Base-by-base conservation (phyloP, 768 basidiomycete genomes). In the Mycena belliarum region DNA sequence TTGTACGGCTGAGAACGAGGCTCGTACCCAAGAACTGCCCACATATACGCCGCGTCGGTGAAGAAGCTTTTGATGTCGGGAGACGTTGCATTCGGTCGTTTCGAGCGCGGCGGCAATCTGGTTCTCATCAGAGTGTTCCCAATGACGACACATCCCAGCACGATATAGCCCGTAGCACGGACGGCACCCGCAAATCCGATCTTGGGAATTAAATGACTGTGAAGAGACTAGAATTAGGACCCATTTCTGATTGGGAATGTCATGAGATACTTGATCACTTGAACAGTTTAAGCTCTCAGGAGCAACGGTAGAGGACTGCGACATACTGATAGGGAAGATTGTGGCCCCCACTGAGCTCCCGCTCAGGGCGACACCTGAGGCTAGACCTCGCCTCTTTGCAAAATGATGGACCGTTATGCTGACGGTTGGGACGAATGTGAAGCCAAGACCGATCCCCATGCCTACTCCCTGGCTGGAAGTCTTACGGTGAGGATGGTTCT, bases 351-450 rank as follows among this genome's bases (percentile, higher is more conserved):
- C 29, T 32, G 29, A 32, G 29, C 29, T 32, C 12, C 29, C 29
- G 29, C 7, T 32, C 6, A 32, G 29, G 50, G 73, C 73, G 41
- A 83, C 64, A 10, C 81, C 79, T 63, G 80, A 77, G 7, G 79
- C 78, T 5, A 78, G 59, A 4, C 77, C 66, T 24, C 79, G 70
- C 15, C 72, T 68, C 45, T 66, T 68, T 20, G 66, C 55, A 54
- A 82, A 82, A 66, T 80, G 76, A 38, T 79, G 78, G 2, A 49
- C 47, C 16, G 47, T 26, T 28, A 60, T 60, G 3, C 75, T 74
- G 11, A 80, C 58, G 1, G 76, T 69, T 3, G 80, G 81, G 26
- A 75, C 65, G 57, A 74, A 78, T 23, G 73, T 67, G 37, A 74
- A 49, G 1, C 78, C 78, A 15, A 73, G 64, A 10, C 75, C 76